A percentile compares a stretch with the other conserved stretches of the same genome.
These are phyloP conservation scores for Marasmius sp. DNA, from an alignment of 1,284 basidiomycete genomes.

Conservation along the genomic window DNA sequence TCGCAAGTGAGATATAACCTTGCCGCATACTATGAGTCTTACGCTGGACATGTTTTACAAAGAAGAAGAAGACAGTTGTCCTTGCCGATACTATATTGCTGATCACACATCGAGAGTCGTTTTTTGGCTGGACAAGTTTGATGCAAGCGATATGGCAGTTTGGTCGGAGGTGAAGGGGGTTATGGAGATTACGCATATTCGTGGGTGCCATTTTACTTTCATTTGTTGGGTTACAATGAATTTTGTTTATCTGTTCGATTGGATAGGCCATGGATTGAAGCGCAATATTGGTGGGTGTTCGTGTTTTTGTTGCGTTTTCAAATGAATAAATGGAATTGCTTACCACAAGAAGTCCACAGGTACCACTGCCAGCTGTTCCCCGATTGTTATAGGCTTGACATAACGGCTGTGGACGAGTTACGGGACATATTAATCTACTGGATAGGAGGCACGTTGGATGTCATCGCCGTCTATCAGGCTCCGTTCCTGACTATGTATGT, in stretches of 20 bases:
- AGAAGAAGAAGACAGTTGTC: constrained; percentile 1
- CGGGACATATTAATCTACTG: constrained; percentile 46
- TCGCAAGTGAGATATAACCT: constrained; percentile 18
- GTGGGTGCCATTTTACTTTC: constrained; percentile 28
- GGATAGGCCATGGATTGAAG: constrained; percentile 51
- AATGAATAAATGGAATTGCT: background rate
- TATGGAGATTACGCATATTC: constrained; percentile 36
- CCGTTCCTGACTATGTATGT: background rate
- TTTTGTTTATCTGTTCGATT: background rate
- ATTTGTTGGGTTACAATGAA: background rate
- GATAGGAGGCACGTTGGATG: constrained; percentile 42
- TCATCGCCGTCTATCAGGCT: background rate
- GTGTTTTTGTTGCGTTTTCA: background rate
- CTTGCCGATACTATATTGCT: constrained; percentile 41
- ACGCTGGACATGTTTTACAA: constrained; percentile 30
- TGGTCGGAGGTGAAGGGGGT: constrained; percentile 34
- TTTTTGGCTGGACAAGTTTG: constrained; percentile 39
- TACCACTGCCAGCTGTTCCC: constrained; percentile 53
- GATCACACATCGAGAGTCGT: constrained; percentile 34
- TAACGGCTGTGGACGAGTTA: constrained; percentile 40
- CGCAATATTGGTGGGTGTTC: constrained; percentile 48
- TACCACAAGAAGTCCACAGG: constrained; percentile 30
- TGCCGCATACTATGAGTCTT: constrained; percentile 28
- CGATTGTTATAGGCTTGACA: constrained; percentile 32
- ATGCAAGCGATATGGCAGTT: constrained; percentile 25